phyloP scores from a whole-genome alignment of 306 rosid species.

The Prunus persica region DNA sequence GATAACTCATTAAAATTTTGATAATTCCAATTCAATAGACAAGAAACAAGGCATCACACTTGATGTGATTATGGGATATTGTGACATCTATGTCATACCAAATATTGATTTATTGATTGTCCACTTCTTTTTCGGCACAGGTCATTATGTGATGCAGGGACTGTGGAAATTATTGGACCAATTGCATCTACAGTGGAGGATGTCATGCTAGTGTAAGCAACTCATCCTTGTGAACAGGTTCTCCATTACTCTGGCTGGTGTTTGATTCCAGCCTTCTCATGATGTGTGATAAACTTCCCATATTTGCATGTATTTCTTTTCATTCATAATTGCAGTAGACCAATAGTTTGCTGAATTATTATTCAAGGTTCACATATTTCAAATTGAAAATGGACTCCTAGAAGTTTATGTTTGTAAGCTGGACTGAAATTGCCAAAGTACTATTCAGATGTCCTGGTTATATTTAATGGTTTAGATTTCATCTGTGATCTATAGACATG shows the following conservation, averaged over 20 bases:
- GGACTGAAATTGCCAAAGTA: neutral
- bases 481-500: neutral
- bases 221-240: constrained; percentile 20
- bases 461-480: neutral
- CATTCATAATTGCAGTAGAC: neutral
- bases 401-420: neutral
- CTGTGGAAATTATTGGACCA: constrained; percentile 96
- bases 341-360: neutral
- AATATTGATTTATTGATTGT: neutral
- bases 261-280: neutral
- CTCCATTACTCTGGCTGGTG: neutral
- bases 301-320: neutral
- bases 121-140: constrained; percentile 39
- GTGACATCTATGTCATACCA: neutral
- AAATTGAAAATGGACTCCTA: too few relatives aligned
- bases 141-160: constrained; percentile 76
- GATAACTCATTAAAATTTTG: neutral
- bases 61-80: neutral
- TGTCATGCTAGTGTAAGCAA: constrained; percentile 78
- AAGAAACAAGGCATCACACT: neutral
- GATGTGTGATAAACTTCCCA: neutral
- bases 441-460: neutral
- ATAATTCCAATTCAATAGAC: neutral
- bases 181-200: constrained; percentile 91
- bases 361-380: neutral